phyloP scores from a whole-genome alignment of 2,329 filamentous ascomycete species.

The Phialocephala subalpina region DNA sequence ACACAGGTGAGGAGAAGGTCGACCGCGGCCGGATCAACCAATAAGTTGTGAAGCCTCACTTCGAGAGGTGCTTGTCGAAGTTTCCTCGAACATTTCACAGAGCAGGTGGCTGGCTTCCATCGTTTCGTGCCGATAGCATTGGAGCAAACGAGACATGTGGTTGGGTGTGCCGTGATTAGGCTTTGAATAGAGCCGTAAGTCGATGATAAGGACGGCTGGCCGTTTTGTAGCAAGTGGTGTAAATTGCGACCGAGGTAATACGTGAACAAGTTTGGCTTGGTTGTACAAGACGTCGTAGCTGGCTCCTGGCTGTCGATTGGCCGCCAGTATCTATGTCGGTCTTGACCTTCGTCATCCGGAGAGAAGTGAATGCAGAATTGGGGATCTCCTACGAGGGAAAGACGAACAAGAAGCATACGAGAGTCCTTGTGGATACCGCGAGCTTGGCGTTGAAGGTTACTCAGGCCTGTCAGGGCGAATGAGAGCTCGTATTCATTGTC shows the following conservation, averaged over 20 bases:
- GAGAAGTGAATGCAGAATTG: constrained; percentile 17
- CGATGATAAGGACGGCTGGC: neutral
- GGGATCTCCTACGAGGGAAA: neutral
- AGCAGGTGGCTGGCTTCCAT: constrained; percentile 17
- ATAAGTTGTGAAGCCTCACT: constrained; percentile 16
- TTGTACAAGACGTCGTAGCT: neutral
- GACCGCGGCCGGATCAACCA: constrained; percentile 12
- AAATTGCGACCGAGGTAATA: constrained; percentile 15
- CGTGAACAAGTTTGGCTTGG: constrained; percentile 11
- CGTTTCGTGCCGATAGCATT: neutral
- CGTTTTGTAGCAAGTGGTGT: constrained; percentile 3
- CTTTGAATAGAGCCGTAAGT: constrained; percentile 8
- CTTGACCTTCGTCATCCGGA: constrained; percentile 7
- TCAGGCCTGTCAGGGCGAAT: constrained; percentile 13
- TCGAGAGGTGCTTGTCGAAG: constrained; percentile 13
- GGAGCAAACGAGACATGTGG: constrained; percentile 1
- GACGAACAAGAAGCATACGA: constrained; percentile 13
- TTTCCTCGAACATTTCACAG: neutral
- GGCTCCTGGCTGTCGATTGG: neutral
- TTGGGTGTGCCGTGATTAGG: neutral
- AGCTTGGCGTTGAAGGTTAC: constrained; percentile 13
- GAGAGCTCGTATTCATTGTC: constrained; percentile 8
- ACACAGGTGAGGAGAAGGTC: constrained; percentile 13
- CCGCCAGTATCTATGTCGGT: constrained; percentile 10
- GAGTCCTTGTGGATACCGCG: constrained; percentile 9